Conservation (phyloP, 768 basidiomycete species). For the Leccinum disarticulatum region DNA sequence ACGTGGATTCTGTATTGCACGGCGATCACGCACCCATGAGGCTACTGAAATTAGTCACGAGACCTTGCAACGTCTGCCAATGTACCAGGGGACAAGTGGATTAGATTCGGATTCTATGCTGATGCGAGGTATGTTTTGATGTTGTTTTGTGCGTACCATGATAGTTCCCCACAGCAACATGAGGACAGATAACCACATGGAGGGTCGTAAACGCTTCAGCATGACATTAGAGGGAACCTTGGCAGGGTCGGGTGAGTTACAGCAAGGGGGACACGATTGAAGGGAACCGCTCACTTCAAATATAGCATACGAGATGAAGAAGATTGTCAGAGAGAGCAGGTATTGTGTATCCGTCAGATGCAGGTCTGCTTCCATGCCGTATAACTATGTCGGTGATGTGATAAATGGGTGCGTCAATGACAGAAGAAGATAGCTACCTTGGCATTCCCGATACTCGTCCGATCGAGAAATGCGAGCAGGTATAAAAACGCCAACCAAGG, state of each 20-base stretch:
- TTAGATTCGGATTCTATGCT: neutral
- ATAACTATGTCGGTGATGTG: conserved; percentile 46
- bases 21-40: conserved; percentile 51
- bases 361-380: conserved; percentile 57
- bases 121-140: neutral
- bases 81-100: conserved; percentile 5
- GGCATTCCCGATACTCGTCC: conserved; percentile 53
- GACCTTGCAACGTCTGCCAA: conserved; percentile 65
- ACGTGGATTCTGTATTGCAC: neutral
- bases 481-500: conserved; percentile 77
- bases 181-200: conserved; percentile 70
- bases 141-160: conserved; percentile 48
- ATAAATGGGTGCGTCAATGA: neutral
- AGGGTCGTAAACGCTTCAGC: conserved; percentile 71
- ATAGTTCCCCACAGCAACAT: conserved; percentile 77
- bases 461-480: conserved; percentile 68
- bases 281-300: conserved; percentile 51
- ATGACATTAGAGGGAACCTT: conserved; percentile 72
- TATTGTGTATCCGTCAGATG: conserved; percentile 67
- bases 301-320: conserved; percentile 63
- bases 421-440: conserved; percentile 7
- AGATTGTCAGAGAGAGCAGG: conserved; percentile 58
- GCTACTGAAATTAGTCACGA: conserved; percentile 67
- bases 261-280: neutral
- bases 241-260: neutral